Conservation (phyloP, 371 early-diverging fungal species). For the Polyrhizophydium stewartii region DNA sequence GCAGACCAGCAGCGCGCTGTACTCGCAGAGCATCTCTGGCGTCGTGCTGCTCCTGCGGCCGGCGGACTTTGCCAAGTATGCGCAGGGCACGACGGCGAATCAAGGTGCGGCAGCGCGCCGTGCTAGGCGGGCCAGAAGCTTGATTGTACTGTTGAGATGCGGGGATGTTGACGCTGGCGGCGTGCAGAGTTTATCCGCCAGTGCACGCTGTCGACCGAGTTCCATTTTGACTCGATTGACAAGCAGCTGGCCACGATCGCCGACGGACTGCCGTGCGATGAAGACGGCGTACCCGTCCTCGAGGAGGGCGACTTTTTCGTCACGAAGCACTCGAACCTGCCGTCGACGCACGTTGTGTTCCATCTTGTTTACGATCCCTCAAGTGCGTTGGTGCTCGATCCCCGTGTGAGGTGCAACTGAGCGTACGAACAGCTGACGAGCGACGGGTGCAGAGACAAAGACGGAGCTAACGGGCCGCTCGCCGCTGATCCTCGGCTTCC, state of each 20-base stretch:
- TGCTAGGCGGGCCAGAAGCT: too few relatives aligned
- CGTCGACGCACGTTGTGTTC: conserved; percentile 67
- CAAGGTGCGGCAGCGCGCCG: conserved; percentile 37
- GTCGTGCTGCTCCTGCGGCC: conserved; percentile 57
- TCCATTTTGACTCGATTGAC: conserved; percentile 71
- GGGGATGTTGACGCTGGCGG: background rate
- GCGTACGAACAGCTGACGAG: too few relatives aligned
- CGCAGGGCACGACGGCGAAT: conserved; percentile 57
- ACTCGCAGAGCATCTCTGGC: conserved; percentile 62
- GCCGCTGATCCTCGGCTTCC: conserved; percentile 55
- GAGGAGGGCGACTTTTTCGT: conserved; percentile 64
- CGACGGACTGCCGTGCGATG: conserved; percentile 40
- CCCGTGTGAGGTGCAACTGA: background rate
- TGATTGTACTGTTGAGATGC: background rate
- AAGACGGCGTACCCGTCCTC: conserved; percentile 7
- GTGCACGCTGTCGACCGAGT: conserved; percentile 67
- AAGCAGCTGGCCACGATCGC: conserved; percentile 56
- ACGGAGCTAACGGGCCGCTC: conserved; percentile 47
- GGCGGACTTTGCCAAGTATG: conserved; percentile 41
- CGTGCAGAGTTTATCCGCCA: conserved; percentile 56
- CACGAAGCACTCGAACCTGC: conserved; percentile 74
- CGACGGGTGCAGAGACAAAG: conserved; percentile 6
- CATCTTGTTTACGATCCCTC: conserved; percentile 58
- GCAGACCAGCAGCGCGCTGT: conserved; percentile 65
- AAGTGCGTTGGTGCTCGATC: conserved; percentile 29